Evolutionary conservation across 2,329 filamentous ascomycete genomes (phyloP).

Genomic region (Apiospora koreana): DNA sequence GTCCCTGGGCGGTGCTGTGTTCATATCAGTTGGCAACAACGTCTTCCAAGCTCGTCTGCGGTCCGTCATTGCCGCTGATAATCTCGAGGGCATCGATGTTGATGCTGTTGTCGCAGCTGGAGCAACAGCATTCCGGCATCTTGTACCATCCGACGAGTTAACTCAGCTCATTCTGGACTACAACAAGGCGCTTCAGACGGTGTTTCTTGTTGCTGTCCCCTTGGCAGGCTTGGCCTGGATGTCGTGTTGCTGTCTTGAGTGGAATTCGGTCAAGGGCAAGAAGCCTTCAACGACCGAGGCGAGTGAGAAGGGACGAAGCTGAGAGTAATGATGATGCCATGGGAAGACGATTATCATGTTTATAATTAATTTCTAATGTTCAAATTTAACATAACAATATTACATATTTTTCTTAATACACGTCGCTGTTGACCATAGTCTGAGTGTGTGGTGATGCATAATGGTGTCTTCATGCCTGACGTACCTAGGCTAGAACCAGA

Average conservation of each 20-base stretch:
- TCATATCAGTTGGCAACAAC: conserved; percentile 47
- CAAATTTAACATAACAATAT: background rate
- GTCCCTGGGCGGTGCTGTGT: conserved; percentile 46
- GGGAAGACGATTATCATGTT: background rate
- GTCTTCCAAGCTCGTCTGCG: conserved; percentile 39
- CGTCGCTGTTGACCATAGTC: background rate
- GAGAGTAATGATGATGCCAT: background rate
- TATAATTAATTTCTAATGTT: background rate
- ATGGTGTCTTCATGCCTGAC: background rate
- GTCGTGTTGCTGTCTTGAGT: conserved; percentile 25
- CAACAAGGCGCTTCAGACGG: conserved; percentile 24
- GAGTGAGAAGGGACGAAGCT: background rate
- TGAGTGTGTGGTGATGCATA: background rate
- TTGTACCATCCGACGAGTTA: conserved; percentile 23
- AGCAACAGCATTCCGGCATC: conserved; percentile 25
- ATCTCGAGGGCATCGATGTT: conserved; percentile 23
- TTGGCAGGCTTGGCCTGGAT: conserved; percentile 23
- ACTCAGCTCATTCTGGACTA: conserved; percentile 18
- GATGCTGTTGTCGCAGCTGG: conserved; percentile 21
- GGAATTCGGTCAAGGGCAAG: conserved; percentile 24
- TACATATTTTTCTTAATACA: background rate
- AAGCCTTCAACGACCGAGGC: background rate
- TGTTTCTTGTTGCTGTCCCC: conserved; percentile 24
- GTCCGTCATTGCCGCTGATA: conserved; percentile 15
- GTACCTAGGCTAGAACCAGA: too few species aligned